These are phyloP conservation scores for Erythrophleum ivorense DNA, from an alignment of 331 rosid species.

Conservation along the genomic window DNA sequence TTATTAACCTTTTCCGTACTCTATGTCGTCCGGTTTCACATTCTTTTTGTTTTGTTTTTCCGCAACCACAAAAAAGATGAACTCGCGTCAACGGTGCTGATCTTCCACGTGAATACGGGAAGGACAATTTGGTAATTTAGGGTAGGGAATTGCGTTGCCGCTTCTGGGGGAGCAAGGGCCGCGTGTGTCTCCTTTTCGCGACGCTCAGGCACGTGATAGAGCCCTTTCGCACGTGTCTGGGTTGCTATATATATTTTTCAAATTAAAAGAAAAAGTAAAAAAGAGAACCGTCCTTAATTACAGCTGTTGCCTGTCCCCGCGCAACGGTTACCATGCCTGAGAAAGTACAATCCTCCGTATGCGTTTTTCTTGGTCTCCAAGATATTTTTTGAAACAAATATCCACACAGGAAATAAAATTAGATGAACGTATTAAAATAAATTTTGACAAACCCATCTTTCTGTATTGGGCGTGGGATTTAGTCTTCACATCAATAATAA, in stretches of 20 bases:
- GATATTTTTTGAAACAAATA: background rate
- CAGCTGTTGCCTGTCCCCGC: slow-evolving; percentile 55
- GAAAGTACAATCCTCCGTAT: slow-evolving; percentile 49
- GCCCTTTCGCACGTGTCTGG: slow-evolving; percentile 1
- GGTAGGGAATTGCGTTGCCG: slow-evolving; percentile 32
- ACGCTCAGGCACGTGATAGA: slow-evolving; percentile 54
- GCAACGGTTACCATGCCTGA: slow-evolving; percentile 41
- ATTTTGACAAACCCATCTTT: too few species aligned
- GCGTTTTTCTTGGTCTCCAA: background rate
- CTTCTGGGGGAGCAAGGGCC: slow-evolving; percentile 60
- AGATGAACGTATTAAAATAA: too few species aligned
- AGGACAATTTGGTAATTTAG: background rate
- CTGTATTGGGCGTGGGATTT: too few species aligned
- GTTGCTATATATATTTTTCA: background rate
- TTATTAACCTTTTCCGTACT: slow-evolving; percentile 13
- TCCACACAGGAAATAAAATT: background rate
- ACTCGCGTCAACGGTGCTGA: slow-evolving; percentile 28
- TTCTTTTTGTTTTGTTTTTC: background rate
- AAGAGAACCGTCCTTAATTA: slow-evolving; percentile 11
- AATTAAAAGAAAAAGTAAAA: background rate
- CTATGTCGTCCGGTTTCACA: background rate
- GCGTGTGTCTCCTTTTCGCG: slow-evolving; percentile 55
- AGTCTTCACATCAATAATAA: too few species aligned
- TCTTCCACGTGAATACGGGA: background rate
- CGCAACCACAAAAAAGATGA: background rate